Percentiles rank a stretch among this genome's conserved stretches.
Evolutionary conservation across 306 rosid species (phyloP).

Genomic region (Prinsepia uniflora): DNA sequence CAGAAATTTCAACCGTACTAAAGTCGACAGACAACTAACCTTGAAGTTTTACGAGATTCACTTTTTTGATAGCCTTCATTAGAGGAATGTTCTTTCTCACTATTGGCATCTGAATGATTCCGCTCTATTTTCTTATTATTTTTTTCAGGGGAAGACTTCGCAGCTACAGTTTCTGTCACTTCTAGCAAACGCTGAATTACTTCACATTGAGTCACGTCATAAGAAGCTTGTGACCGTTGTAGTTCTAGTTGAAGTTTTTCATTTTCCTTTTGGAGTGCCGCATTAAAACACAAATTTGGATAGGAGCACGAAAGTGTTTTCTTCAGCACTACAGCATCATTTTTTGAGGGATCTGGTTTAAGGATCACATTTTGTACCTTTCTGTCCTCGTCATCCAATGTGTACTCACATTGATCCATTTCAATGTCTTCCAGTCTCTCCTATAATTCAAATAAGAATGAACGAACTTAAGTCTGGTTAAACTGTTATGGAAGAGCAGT

Average conservation of each 20-base stretch:
- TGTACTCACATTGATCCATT: constrained; percentile 87
- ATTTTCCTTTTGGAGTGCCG: constrained; percentile 80
- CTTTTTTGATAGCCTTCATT: constrained; percentile 48
- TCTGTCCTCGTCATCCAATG: constrained; percentile 94
- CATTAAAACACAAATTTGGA: constrained; percentile 73
- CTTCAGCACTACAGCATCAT: constrained; percentile 69
- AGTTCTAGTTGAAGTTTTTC: constrained; percentile 93
- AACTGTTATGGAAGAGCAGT: constrained; percentile 7
- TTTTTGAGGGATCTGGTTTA: constrained; percentile 74
- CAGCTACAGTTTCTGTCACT: constrained; percentile 74
- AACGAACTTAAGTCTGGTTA: constrained; percentile 21
- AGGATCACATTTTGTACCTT: constrained; percentile 76
- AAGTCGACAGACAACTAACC: constrained; percentile 40
- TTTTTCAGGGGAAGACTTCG: constrained; percentile 52
- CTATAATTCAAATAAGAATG: constrained; percentile 37
- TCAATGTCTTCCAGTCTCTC: constrained; percentile 91
- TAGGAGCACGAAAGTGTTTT: constrained; percentile 92
- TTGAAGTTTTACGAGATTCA: constrained; percentile 43
- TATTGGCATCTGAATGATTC: constrained; percentile 41
- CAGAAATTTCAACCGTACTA: neutral
- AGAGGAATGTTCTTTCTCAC: constrained; percentile 47
- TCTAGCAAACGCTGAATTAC: constrained; percentile 87
- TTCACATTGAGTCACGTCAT: constrained; percentile 83
- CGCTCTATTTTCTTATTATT: constrained; percentile 51
- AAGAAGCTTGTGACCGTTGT: constrained; percentile 74